Evolutionary conservation across 768 basidiomycete species (phyloP).

Genomic region (Hericium rajendrae): DNA sequence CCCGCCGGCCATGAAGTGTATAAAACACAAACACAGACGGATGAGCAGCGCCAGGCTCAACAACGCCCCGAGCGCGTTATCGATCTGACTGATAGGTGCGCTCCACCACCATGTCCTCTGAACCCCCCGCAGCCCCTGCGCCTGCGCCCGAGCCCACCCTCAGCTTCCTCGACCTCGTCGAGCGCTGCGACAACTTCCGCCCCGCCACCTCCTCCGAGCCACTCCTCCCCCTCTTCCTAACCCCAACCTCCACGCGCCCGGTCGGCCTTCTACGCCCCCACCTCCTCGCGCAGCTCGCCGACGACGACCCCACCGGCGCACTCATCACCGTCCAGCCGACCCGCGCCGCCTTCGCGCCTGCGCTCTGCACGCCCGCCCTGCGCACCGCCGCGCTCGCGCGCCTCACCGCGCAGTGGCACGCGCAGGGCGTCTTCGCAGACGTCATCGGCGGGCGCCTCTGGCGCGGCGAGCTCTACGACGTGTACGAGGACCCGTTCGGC

Average conservation of each 20-base stretch:
- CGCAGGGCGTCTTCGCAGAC: constrained; percentile 43
- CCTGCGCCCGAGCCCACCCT: neutral
- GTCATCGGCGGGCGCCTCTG: constrained; percentile 72
- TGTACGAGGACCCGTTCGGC: constrained; percentile 65
- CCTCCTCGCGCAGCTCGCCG: constrained; percentile 42
- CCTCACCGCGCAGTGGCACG: constrained; percentile 67
- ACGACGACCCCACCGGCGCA: constrained; percentile 44
- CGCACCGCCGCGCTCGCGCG: constrained; percentile 55
- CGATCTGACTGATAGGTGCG: too few species aligned
- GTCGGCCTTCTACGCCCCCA: constrained; percentile 53
- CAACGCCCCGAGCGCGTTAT: too few species aligned
- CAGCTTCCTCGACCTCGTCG: constrained; percentile 51
- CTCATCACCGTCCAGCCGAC: constrained; percentile 25
- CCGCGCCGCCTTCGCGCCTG: constrained; percentile 31
- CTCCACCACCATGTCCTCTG: too few species aligned
- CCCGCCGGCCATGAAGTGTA: too few species aligned
- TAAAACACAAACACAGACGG: too few species aligned
- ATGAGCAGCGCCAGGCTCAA: too few species aligned
- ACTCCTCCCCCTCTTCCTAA: constrained; percentile 49
- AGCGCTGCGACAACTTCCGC: constrained; percentile 64
- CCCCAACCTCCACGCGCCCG: constrained; percentile 39
- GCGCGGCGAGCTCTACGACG: constrained; percentile 77
- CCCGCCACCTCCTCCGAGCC: constrained; percentile 24
- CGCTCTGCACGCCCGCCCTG: constrained; percentile 44
- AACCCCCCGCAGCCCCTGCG: too few species aligned